Evolutionary conservation across 192 early-diverging fungal genomes (phyloP), one percentile per base, ranked within the genome.

Genomic region (Backusella tarrabulga): DNA sequence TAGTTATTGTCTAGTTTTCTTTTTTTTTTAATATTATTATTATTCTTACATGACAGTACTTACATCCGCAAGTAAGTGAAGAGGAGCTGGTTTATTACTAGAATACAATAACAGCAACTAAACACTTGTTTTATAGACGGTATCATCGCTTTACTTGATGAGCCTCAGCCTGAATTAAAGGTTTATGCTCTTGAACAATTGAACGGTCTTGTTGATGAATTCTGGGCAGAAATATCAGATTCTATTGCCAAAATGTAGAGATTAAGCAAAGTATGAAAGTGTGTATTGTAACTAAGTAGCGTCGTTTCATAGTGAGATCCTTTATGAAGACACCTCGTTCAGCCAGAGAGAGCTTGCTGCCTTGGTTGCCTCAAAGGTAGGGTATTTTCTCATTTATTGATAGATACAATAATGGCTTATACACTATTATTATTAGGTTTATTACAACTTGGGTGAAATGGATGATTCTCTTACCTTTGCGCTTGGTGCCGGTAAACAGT

Each of bases 141-240:
- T 69, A 90, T 98, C 44, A 91, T 99, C 77, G 92, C 97, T 11
- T 87, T 99, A 32, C 92, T 99, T 21, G 95, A 99, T 79, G 98
- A 99, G 80, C 83, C 89, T 15, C 91, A 97, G 76, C 93, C 94
- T 50, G 93, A 95, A 79, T 92, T 99, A 56, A 93, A 97, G 83
- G 89, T 93, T 69, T 98, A 97, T 86, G 96, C 97, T 23, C 90
- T 99, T 50, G 82, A 94, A 75, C 94, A 98, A 87, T 92, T 99
- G 36, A 92, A 98, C 79, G 83, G 77, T 14, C 83, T 98, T 73
- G 95, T 97, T 29, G 94, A 98, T 87, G 87, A 92, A 75, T 99
- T 99, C 83, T 99, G 98, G 98, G 93, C 97, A 21, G 98, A 99
- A 83, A 99, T 98, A 75, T 92, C 97, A 8, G 98, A 99, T 81